A percentile compares a stretch with the other conserved stretches of the same genome.
These are phyloP conservation scores for Ophiocordyceps unilateralis DNA, from an alignment of 2,329 filamentous ascomycete species.

Conservation along the genomic window DNA sequence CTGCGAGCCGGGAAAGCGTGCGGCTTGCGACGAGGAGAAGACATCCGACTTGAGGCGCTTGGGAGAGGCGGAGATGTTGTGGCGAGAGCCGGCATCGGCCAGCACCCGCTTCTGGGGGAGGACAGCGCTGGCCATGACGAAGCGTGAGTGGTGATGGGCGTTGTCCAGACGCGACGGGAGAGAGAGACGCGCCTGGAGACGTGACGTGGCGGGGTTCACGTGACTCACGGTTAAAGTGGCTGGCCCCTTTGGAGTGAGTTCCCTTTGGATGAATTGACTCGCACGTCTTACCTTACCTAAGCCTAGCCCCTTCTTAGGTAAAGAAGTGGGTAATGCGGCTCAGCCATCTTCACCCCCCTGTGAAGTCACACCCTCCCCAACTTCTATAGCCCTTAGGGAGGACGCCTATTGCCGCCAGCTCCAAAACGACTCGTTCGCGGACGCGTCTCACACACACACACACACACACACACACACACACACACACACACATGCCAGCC, in stretches of 20 bases:
- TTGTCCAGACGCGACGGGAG: background rate
- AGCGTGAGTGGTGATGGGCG: background rate
- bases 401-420: no score
- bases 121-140: constrained; percentile 29
- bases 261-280: no score
- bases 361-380: no score
- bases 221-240: background rate
- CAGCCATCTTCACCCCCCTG: no score
- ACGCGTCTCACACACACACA: background rate
- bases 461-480: no score
- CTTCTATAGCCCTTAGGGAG: no score
- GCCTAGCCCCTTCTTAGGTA: no score
- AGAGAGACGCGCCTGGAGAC: background rate
- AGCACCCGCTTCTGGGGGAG: constrained; percentile 58
- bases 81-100: constrained; percentile 47
- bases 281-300: no score
- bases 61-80: constrained; percentile 42
- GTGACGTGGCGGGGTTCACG: background rate
- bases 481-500: background rate
- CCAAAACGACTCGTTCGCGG: background rate
- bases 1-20: constrained; percentile 45
- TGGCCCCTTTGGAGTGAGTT: no score
- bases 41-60: constrained; percentile 78
- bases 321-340: no score
- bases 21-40: constrained; percentile 34